A percentile compares a stretch with the other conserved stretches of the same genome.
These are phyloP conservation scores for Daldinia bambusicola DNA, from an alignment of 495 filamentous ascomycete genomes.

Conservation along the genomic window DNA sequence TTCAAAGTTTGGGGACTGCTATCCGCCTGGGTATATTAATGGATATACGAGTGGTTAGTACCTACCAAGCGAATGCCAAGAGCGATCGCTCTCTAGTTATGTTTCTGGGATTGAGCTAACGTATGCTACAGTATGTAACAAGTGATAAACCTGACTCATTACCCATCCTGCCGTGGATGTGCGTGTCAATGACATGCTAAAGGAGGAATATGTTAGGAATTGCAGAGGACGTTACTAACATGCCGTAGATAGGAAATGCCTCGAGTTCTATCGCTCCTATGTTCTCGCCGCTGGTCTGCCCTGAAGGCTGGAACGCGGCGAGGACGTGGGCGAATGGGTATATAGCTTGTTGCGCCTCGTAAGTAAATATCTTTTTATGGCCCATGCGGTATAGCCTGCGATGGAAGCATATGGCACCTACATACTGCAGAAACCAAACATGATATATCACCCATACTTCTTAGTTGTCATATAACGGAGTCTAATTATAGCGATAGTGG, in stretches of 20 bases:
- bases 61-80: background rate
- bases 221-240: conserved; percentile 11
- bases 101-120: conserved; percentile 21
- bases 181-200: background rate
- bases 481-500: conserved; percentile 33
- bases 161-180: background rate
- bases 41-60: conserved; percentile 43
- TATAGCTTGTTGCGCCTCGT: conserved; percentile 43
- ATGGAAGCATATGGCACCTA: background rate
- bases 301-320: conserved; percentile 28
- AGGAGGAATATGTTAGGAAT: background rate
- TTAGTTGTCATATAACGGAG: background rate
- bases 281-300: conserved; percentile 39
- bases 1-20: conserved; percentile 38
- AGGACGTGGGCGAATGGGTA: conserved; percentile 33
- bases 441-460: background rate
- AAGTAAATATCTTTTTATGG: conserved; percentile 11
- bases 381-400: background rate
- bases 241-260: conserved; percentile 16
- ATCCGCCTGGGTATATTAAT: conserved; percentile 29
- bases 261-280: conserved; percentile 37
- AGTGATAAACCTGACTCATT: conserved; percentile 5
- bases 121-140: conserved; percentile 27
- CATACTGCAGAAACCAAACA: background rate
- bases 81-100: background rate